Percentiles rank a stretch among this genome's conserved stretches.
These are phyloP conservation scores for Daldinia grandis DNA, from an alignment of 495 filamentous ascomycete species.

Conservation along the genomic window DNA sequence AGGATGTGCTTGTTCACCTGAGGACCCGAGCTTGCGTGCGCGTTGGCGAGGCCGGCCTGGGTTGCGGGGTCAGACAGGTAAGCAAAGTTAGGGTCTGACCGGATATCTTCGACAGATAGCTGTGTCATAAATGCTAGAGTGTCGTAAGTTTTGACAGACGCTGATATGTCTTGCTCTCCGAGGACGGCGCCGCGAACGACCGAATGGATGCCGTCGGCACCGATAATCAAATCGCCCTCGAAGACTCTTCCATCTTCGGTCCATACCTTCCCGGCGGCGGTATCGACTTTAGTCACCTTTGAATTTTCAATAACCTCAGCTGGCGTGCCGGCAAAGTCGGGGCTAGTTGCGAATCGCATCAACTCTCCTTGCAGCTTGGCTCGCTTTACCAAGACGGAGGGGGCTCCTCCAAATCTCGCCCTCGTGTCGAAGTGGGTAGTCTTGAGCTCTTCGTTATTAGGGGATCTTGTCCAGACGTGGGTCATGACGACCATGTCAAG, in stretches of 20 bases:
- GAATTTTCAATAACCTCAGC: constrained; percentile 36
- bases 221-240: constrained; percentile 42
- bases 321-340: constrained; percentile 36
- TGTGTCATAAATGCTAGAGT: constrained; percentile 40
- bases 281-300: constrained; percentile 38
- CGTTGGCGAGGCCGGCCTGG: constrained; percentile 34
- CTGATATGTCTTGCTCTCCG: constrained; percentile 20
- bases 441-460: constrained; percentile 35
- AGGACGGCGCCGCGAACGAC: constrained; percentile 36
- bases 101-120: constrained; percentile 35
- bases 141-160: constrained; percentile 24
- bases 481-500: constrained; percentile 42
- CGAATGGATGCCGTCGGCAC: constrained; percentile 45
- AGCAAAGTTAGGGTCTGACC: constrained; percentile 28
- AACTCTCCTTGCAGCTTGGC: constrained; percentile 40
- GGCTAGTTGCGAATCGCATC: constrained; percentile 38
- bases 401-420: constrained; percentile 35
- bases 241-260: constrained; percentile 38
- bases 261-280: constrained; percentile 39
- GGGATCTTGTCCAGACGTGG: constrained; percentile 36
- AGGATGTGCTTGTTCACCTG: constrained; percentile 34
- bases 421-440: constrained; percentile 39
- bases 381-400: constrained; percentile 38
- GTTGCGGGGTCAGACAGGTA: constrained; percentile 35
- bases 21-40: constrained; percentile 13